These are phyloP conservation scores for Pythium aquatile DNA, from an alignment of 352 stramenopile genomes.

Conservation along the genomic window DNA sequence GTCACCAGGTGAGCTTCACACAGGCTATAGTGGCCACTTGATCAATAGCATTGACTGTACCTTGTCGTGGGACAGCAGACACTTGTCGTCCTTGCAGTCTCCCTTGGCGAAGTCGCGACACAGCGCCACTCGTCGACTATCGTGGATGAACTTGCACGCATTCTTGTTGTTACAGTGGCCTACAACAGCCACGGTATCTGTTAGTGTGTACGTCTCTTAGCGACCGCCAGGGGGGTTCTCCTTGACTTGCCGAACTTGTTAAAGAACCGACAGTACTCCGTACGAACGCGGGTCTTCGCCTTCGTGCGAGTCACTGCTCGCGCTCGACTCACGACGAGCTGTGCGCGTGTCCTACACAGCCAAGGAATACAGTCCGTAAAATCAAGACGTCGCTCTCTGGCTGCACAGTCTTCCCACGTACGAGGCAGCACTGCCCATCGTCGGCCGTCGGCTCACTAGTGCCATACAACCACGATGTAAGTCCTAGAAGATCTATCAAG, in stretches of 20 bases:
- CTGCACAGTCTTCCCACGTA: background rate
- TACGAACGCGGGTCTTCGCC: conserved; percentile 42
- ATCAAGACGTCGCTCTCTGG: background rate
- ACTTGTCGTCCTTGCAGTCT: conserved; percentile 56
- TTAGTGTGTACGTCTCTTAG: background rate
- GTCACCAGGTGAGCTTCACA: background rate
- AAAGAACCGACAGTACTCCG: conserved; percentile 81
- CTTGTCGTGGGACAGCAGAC: conserved; percentile 76
- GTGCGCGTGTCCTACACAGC: conserved; percentile 36
- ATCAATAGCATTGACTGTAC: conserved; percentile 26
- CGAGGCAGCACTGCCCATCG: background rate
- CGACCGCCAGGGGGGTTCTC: background rate
- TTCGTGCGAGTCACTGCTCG: conserved; percentile 38
- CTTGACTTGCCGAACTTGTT: conserved; percentile 71
- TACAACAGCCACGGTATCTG: conserved; percentile 20
- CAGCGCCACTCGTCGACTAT: conserved; percentile 79
- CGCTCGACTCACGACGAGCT: conserved; percentile 51
- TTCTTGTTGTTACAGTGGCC: conserved; percentile 84
- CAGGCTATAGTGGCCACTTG: background rate
- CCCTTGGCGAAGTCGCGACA: conserved; percentile 77
- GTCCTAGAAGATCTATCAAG: too few relatives aligned
- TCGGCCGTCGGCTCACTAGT: background rate
- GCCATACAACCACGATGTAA: background rate
- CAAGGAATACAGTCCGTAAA: background rate
- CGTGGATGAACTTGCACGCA: conserved; percentile 78